phyloP scores from a whole-genome alignment of 805 yeast genomes.

The Sugiyamaella valdiviana region DNA sequence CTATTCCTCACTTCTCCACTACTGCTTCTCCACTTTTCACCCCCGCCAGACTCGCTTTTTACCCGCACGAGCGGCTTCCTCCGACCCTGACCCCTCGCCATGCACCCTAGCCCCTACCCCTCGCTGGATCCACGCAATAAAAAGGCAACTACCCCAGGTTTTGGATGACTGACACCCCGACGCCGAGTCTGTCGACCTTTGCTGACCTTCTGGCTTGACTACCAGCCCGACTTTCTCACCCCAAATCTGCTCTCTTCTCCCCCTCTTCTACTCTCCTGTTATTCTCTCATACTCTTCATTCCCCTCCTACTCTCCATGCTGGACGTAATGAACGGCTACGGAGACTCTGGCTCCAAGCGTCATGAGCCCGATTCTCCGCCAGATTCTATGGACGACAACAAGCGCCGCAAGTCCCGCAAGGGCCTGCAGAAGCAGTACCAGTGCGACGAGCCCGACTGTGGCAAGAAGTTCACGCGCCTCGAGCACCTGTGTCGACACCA shows the following conservation, averaged over 20 bases:
- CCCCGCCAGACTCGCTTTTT: too few relatives aligned
- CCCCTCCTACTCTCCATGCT: not conserved
- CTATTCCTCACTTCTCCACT: too few relatives aligned
- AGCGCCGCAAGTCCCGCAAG: conserved; percentile 24
- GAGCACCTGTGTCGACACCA: conserved; percentile 28
- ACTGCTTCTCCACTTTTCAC: too few relatives aligned
- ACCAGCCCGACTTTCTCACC: not conserved
- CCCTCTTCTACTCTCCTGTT: not conserved
- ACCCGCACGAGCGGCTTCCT: not conserved
- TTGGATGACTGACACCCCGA: not conserved
- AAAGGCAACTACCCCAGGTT: not conserved
- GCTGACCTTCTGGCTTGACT: not conserved
- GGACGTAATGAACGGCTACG: conserved; percentile 5
- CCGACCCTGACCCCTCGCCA: not conserved
- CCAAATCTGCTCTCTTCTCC: not conserved
- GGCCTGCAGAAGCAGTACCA: conserved; percentile 26
- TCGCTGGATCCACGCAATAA: not conserved
- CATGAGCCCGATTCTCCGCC: not conserved
- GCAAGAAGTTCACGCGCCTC: conserved; percentile 25
- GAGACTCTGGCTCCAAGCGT: not conserved
- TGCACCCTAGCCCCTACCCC: not conserved
- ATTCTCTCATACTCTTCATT: not conserved
- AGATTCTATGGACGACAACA: conserved; percentile 2
- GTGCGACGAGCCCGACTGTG: conserved; percentile 25
- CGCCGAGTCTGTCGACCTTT: not conserved